phyloP scores from a whole-genome alignment of 768 basidiomycete species.

The Boletus sp. region DNA sequence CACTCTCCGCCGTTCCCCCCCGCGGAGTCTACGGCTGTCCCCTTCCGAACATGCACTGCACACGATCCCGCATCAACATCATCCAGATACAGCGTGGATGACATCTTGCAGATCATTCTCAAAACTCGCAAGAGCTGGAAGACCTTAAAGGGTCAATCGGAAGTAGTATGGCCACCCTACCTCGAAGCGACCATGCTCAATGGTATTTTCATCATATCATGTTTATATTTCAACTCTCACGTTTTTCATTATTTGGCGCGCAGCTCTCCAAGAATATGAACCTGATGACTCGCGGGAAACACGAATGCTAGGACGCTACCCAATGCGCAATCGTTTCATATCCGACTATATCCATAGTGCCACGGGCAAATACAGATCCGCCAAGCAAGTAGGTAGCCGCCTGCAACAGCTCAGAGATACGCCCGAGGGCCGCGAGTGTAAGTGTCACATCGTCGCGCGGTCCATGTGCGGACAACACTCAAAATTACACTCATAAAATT shows the following conservation, averaged over 20 bases:
- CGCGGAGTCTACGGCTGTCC: slow-evolving; percentile 4
- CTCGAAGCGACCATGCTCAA: slow-evolving; percentile 76
- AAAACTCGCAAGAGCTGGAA: slow-evolving; percentile 75
- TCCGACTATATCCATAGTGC: slow-evolving; percentile 70
- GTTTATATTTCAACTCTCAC: slow-evolving; percentile 17
- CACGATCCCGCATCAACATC: slow-evolving; percentile 8
- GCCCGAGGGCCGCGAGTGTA: slow-evolving; percentile 67
- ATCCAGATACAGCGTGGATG: slow-evolving; percentile 33
- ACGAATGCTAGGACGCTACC: slow-evolving; percentile 69
- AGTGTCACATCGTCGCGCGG: slow-evolving; percentile 34
- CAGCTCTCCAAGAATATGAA: slow-evolving; percentile 70
- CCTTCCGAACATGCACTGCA: slow-evolving; percentile 7
- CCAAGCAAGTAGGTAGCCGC: slow-evolving; percentile 80
- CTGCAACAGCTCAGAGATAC: slow-evolving; percentile 78
- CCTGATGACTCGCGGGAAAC: slow-evolving; percentile 75
- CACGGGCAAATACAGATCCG: slow-evolving; percentile 68
- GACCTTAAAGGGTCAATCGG: slow-evolving; percentile 60
- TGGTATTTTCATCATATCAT: slow-evolving; percentile 43
- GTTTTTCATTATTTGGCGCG: slow-evolving; percentile 14
- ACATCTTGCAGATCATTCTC: slow-evolving; percentile 66
- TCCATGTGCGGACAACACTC: slow-evolving; percentile 24
- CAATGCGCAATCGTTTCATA: slow-evolving; percentile 78
- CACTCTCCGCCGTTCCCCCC: not conserved
- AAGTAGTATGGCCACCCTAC: slow-evolving; percentile 78
- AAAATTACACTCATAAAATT: slow-evolving; percentile 18